phyloP scores from a whole-genome alignment of 2,329 filamentous ascomycete genomes.

The Hypomyces perniciosus region DNA sequence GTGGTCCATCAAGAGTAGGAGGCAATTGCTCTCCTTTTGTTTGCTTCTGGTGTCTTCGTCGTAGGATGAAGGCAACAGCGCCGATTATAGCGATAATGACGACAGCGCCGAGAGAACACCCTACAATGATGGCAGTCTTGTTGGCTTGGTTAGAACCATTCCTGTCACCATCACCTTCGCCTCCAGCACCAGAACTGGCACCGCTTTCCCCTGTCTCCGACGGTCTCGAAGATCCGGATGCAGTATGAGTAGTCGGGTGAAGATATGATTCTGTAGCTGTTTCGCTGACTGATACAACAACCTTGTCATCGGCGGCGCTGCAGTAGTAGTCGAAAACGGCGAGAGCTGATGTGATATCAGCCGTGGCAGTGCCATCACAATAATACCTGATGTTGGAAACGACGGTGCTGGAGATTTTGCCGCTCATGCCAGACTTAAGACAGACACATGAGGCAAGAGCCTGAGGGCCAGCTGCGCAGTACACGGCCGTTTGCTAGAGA shows the following conservation, averaged over 20 bases:
- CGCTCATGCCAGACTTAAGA: slow-evolving; percentile 42
- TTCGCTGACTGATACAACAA: slow-evolving; percentile 35
- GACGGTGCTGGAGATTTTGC: slow-evolving; percentile 37
- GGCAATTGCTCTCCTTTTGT: slow-evolving; percentile 19
- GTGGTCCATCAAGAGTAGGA: slow-evolving; percentile 11
- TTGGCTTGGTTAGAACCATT: slow-evolving; percentile 11
- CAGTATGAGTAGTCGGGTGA: slow-evolving; percentile 15
- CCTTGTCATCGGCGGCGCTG: slow-evolving; percentile 39
- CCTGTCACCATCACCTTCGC: neutral
- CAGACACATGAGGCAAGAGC: slow-evolving; percentile 49
- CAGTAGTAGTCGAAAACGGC: slow-evolving; percentile 43
- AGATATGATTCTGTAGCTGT: slow-evolving; percentile 23
- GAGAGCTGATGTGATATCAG: slow-evolving; percentile 42
- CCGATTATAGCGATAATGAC: slow-evolving; percentile 22
- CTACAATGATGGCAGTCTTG: slow-evolving; percentile 29
- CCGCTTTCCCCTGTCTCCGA: slow-evolving; percentile 15
- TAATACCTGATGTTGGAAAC: slow-evolving; percentile 37
- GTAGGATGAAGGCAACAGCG: slow-evolving; percentile 32
- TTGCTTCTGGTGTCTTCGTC: slow-evolving; percentile 26
- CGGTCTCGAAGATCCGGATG: slow-evolving; percentile 8
- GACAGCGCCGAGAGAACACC: slow-evolving; percentile 24
- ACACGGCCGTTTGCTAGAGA: slow-evolving; percentile 24
- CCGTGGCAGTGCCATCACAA: slow-evolving; percentile 39
- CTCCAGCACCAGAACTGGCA: slow-evolving; percentile 8
- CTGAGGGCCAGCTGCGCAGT: slow-evolving; percentile 41